These are phyloP conservation scores for Xylaria sp. DNA, from an alignment of 2,329 filamentous ascomycete species.

Conservation along the genomic window DNA sequence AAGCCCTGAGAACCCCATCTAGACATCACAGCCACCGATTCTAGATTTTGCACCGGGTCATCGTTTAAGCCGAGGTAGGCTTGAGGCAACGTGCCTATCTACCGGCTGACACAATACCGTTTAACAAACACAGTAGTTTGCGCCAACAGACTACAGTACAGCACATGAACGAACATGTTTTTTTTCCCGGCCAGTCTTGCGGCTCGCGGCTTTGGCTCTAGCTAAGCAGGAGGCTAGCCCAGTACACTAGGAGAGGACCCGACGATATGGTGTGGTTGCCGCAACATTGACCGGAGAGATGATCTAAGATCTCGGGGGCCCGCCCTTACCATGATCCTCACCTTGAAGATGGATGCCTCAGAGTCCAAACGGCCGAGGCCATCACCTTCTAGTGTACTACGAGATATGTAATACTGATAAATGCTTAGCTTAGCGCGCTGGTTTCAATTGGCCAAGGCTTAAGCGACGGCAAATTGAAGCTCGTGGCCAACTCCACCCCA, in stretches of 20 bases:
- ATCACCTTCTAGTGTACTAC: not conserved
- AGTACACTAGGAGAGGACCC: conserved; percentile 8
- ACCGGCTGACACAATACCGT: not conserved
- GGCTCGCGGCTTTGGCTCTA: conserved; percentile 16
- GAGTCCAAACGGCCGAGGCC: conserved; percentile 8
- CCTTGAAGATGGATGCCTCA: not conserved
- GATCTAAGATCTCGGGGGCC: conserved; percentile 21
- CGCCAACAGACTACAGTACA: not conserved
- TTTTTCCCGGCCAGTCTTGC: conserved; percentile 5
- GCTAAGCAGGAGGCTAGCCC: not conserved
- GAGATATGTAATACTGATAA: not conserved
- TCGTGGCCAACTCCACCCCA: conserved; percentile 33
- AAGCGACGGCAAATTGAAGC: conserved; percentile 26
- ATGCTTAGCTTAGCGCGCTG: conserved; percentile 15
- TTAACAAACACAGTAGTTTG: conserved; percentile 4
- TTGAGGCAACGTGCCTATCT: conserved; percentile 17
- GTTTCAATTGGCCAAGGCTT: conserved; percentile 28
- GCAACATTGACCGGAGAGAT: conserved; percentile 16
- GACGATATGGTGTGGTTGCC: conserved; percentile 20
- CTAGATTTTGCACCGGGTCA: conserved; percentile 32
- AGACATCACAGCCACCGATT: conserved; percentile 14
- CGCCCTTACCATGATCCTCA: conserved; percentile 8
- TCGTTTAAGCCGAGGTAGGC: conserved; percentile 25
- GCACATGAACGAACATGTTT: not conserved
- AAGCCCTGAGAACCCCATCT: conserved; percentile 10